These are phyloP conservation scores for Exophiala bonariae DNA, from an alignment of 2,329 filamentous ascomycete genomes.

Conservation along the genomic window DNA sequence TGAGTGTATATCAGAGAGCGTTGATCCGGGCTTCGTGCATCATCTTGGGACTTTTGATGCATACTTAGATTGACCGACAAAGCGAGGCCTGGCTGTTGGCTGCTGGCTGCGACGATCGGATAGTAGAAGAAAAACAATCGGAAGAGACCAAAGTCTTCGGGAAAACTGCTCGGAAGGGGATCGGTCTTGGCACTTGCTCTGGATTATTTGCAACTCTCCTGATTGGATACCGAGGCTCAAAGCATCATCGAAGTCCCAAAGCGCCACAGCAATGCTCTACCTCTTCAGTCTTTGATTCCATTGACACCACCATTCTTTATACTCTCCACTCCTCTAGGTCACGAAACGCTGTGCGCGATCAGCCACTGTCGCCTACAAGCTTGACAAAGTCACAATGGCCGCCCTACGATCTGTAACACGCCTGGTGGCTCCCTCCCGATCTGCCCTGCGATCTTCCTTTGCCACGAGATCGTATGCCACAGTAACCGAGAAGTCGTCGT, in stretches of 20 bases:
- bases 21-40: too few relatives aligned
- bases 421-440: conserved; percentile 36
- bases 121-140: conserved; percentile 3
- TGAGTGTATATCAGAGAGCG: too few relatives aligned
- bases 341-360: not conserved
- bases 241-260: conserved; percentile 5
- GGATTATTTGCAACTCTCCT: conserved; percentile 20
- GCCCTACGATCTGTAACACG: conserved; percentile 50
- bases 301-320: conserved; percentile 6
- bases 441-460: conserved; percentile 39
- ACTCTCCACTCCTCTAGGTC: conserved; percentile 1
- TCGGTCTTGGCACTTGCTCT: conserved; percentile 7
- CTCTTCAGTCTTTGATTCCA: not conserved
- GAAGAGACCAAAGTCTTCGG: conserved; percentile 4
- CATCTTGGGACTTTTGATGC: too few relatives aligned
- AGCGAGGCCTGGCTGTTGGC: too few relatives aligned
- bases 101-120: too few relatives aligned
- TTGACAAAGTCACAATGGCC: conserved; percentile 40
- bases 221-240: conserved; percentile 19
- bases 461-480: conserved; percentile 48
- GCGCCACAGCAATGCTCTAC: conserved; percentile 2
- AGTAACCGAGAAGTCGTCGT: conserved; percentile 38
- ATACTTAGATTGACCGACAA: too few relatives aligned
- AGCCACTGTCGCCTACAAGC: conserved; percentile 6
- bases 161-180: conserved; percentile 13